These are phyloP conservation scores for Pythium sp. DNA, from an alignment of 352 stramenopile genomes.

Conservation along the genomic window DNA sequence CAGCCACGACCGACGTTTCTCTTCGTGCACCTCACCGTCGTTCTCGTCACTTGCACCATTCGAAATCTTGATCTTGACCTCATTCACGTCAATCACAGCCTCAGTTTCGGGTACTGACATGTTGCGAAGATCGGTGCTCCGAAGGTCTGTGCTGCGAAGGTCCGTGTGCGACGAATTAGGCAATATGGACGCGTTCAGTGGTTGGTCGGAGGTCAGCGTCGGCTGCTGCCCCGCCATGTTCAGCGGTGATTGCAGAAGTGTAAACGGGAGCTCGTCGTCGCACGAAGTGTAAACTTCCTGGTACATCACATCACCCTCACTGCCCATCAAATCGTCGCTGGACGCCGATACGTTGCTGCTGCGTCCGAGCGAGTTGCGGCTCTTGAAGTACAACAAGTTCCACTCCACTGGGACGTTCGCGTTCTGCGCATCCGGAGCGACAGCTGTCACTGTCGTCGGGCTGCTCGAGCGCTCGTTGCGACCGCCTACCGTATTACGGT, in stretches of 20 bases:
- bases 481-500: conserved; percentile 1
- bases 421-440: conserved; percentile 13
- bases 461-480: conserved; percentile 10
- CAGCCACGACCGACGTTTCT: conserved; percentile 25
- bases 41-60: background rate
- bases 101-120: conserved; percentile 14
- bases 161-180: conserved; percentile 3
- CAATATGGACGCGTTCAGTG: conserved; percentile 12
- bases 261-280: conserved; percentile 63
- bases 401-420: conserved; percentile 46
- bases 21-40: conserved; percentile 14
- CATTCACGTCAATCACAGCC: conserved; percentile 6
- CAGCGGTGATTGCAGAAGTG: conserved; percentile 47
- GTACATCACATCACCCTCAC: conserved; percentile 37
- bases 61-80: conserved; percentile 14
- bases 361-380: conserved; percentile 31
- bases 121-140: conserved; percentile 2
- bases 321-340: conserved; percentile 13
- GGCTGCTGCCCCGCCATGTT: background rate
- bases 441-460: background rate
- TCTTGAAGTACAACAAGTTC: conserved; percentile 52
- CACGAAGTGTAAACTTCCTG: conserved; percentile 47
- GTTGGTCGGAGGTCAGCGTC: background rate
- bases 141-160: background rate
- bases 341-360: conserved; percentile 30